Evolutionary conservation across 208 protist species (phyloP), one percentile per base, ranked within the genome.

Genomic region (Trypanosoma avium): DNA sequence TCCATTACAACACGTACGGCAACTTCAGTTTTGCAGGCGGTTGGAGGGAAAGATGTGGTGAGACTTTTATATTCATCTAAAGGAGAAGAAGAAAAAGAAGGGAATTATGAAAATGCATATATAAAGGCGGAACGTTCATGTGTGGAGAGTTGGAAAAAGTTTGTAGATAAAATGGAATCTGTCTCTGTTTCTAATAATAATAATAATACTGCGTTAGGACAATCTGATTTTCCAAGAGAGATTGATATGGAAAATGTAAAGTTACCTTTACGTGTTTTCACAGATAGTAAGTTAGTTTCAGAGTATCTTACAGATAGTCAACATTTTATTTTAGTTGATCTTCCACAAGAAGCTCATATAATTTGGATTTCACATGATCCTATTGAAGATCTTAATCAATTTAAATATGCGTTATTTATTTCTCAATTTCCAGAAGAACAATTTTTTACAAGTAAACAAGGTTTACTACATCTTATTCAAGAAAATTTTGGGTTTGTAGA

Each of bases 331-430:
- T 15, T 81, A 9, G 74, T 85, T 12, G 67, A 77, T 12, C 43
- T 71, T 15, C 74, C 74, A 3, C 63, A 73, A 24, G 79, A 80
- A 49, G 79, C 79, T 30, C 62, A 79, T n/a, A 46, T 77, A 21
- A 50, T 85, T 47, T 85, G 79, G 79, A 70, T 85, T 57, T 53
- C 52, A 15, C 67, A 79, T 52, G 53, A 57, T 43, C 27, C 42
- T 19, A 77, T 77, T 48, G 50, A 60, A 9, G 47, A 62, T 13
- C 32, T 29, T 29, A 33, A 61, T 26, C 42, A 17, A 17, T 77
- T 43, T 30, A 9, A 24, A 19, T 27, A 77, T 4, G 71, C 71
- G 1, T 29, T 55, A 32, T 71, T 57, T 48, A 57, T 77, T 27
- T 77, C 71, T 13, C 71, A 77, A 26, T 71, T 77, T 38, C 64